Percentiles rank a stretch among this genome's conserved stretches.
These are phyloP conservation scores for Acmispon strigosus DNA, from an alignment of 306 rosid genomes.

Conservation along the genomic window DNA sequence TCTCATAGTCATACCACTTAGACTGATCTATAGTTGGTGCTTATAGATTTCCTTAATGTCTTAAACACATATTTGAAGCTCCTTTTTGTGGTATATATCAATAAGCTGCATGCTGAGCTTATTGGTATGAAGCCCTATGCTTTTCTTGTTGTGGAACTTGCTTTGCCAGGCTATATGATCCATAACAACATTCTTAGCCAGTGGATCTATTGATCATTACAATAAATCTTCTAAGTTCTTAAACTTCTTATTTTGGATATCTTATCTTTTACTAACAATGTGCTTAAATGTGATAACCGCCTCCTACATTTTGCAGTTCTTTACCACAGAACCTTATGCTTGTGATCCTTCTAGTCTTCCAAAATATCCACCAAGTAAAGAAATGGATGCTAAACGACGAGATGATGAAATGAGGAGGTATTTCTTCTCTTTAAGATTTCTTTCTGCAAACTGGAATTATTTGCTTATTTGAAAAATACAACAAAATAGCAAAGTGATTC, in stretches of 20 bases:
- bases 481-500: neutral
- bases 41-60: neutral
- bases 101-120: neutral
- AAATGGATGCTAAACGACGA: slow-evolving; percentile 83
- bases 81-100: neutral
- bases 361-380: slow-evolving; percentile 91
- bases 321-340: slow-evolving; percentile 75
- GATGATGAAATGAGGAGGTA: slow-evolving; percentile 83
- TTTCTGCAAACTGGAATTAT: slow-evolving; percentile 14
- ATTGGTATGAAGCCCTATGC: slow-evolving; percentile 6
- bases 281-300: slow-evolving; percentile 1
- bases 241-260: slow-evolving; percentile 13
- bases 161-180: slow-evolving; percentile 12
- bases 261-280: slow-evolving; percentile 1
- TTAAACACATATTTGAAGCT: neutral
- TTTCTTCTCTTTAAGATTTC: slow-evolving; percentile 9
- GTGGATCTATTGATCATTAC: slow-evolving; percentile 2
- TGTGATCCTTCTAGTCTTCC: slow-evolving; percentile 95
- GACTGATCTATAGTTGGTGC: neutral
- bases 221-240: slow-evolving; percentile 8
- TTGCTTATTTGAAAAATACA: neutral
- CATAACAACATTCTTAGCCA: neutral
- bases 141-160: neutral
- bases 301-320: slow-evolving; percentile 56
- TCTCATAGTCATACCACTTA: neutral